Base-by-base conservation (phyloP, 2,329 filamentous ascomycete species). In the Apiospora marii region DNA sequence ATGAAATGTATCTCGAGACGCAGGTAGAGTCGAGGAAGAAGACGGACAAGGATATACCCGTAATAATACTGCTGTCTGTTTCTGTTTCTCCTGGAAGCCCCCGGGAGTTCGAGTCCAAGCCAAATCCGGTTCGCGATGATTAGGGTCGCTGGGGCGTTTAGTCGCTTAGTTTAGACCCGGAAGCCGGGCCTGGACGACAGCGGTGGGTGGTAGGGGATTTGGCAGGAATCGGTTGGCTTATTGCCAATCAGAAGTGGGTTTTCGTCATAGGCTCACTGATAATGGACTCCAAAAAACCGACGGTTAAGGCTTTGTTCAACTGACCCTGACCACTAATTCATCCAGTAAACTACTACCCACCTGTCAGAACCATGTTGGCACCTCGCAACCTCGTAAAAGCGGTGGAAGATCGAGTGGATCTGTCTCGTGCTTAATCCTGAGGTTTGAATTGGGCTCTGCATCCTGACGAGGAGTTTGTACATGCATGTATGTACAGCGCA, bases 161-260 rank as follows among this genome's bases (percentile, higher is more conserved):
- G 34, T 64, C 22, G 34, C 58, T 64, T 64, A n/a, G 58, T 41
- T 37, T 41, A 64, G 58, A 41, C 58, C 34, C 58, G 58, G 58
- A 64, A 64, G 58, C 58, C 30, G 58, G 58, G 58, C 34, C 58
- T 64, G 58, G 34, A 64, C 58, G 58, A 64, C 58, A 64, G 58
- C 34, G 58, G 58, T 64, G 58, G 58, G 58, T 37, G 34, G 16
- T 37, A 24, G 30, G 53, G 27, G 34, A 64, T 24, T 41, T 64
- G 34, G 34, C 30, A 64, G 58, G 34, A n/a, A 41, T 41, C 58
- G 34, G 34, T 64, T 64, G 58, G 58, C 58, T 37, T 64, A 37
- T n/a, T 58, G 46, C 70, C 46, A 61, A 43, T 64, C 41, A 71
- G 70, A 64, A 71, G 70, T 67, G 70, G 70, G 64, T 48, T 64